Conservation (phyloP, 352 stramenopile genomes). For the Globisporangium camurandrum region DNA sequence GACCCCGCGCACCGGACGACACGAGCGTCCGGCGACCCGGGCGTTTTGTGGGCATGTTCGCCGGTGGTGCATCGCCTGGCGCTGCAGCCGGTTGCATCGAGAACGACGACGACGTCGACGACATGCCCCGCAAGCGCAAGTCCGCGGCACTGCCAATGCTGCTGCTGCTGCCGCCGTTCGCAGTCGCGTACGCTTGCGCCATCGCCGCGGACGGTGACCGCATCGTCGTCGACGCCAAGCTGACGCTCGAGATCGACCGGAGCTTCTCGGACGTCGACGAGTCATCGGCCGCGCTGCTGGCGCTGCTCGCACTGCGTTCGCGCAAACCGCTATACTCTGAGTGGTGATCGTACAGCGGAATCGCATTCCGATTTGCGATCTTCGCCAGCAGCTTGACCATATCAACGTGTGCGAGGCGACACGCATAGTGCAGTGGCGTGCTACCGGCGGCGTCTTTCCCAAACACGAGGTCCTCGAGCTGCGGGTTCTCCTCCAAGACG, state of each 20-base stretch:
- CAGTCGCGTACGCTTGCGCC: too few species aligned
- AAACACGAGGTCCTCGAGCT: conserved; percentile 84
- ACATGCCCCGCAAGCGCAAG: conserved; percentile 29
- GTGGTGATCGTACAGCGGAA: conserved; percentile 40
- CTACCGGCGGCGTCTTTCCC: conserved; percentile 66
- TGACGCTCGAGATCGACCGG: conserved; percentile 47
- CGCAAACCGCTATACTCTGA: conserved; percentile 20
- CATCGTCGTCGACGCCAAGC: conserved; percentile 19
- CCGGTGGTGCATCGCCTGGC: conserved; percentile 42
- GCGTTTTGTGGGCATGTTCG: conserved; percentile 22
- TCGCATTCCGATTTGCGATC: conserved; percentile 79
- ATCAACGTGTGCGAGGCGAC: conserved; percentile 64
- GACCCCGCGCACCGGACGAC: conserved; percentile 35
- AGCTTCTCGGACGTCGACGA: conserved; percentile 32
- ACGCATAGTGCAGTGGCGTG: conserved; percentile 82
- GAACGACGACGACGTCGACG: conserved; percentile 34
- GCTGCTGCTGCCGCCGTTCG: conserved; percentile 4
- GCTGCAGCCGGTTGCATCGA: conserved; percentile 49
- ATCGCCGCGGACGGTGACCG: conserved; percentile 35
- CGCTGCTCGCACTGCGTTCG: conserved; percentile 56
- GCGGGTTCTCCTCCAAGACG: conserved; percentile 69
- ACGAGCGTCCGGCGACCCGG: conserved; percentile 55
- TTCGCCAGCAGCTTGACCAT: conserved; percentile 82
- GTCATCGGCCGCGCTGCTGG: conserved; percentile 44
- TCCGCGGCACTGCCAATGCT: conserved; percentile 11